Conservation (phyloP, 148 eudicot species). For the Polygonum aviculare region DNA sequence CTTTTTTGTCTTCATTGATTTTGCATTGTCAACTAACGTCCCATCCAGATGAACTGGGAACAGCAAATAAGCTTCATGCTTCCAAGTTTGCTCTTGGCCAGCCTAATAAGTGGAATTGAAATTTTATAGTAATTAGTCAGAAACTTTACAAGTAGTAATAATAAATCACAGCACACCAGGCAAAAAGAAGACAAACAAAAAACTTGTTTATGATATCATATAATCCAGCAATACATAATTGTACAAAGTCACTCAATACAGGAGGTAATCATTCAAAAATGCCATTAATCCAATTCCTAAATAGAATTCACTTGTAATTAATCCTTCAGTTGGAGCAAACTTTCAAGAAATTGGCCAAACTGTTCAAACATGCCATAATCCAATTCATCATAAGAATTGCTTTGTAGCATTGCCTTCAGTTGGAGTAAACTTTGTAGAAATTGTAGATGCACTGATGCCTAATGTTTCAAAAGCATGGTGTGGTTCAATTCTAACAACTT, state of each 20-base stretch:
- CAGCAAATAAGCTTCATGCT: slow-evolving; percentile 87
- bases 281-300: not conserved
- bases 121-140: slow-evolving; percentile 2
- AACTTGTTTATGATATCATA: not conserved
- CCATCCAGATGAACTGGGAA: slow-evolving; percentile 95
- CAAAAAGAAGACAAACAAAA: not conserved
- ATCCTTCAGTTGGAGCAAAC: not conserved
- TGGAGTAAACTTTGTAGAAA: not conserved
- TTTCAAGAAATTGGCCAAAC: not conserved
- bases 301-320: not conserved
- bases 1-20: slow-evolving; percentile 63
- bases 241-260: not conserved
- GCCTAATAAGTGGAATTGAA: slow-evolving; percentile 27
- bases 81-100: slow-evolving; percentile 75
- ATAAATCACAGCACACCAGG: not conserved
- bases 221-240: not conserved
- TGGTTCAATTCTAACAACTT: not conserved
- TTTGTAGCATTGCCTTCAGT: not conserved
- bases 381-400: not conserved
- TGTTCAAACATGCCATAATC: not conserved
- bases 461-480: not conserved
- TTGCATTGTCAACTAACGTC: slow-evolving; percentile 69
- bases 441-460: not conserved
- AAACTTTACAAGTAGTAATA: not conserved
- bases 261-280: not conserved